Percentiles rank a stretch among this genome's conserved stretches.
phyloP scores from a whole-genome alignment of 495 filamentous ascomycete species.

The Monascus purpureus region DNA sequence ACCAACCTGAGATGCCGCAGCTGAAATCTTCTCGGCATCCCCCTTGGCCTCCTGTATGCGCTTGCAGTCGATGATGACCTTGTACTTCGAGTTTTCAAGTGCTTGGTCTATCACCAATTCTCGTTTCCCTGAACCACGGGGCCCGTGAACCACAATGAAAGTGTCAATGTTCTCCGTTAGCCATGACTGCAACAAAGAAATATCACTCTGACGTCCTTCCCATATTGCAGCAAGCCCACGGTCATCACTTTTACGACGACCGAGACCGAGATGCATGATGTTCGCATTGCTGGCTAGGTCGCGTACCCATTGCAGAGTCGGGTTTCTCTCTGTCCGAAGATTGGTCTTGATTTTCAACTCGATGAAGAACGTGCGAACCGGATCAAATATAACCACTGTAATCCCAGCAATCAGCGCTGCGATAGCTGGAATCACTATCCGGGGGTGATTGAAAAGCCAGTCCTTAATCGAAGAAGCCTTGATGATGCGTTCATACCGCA shows the following conservation, averaged over 20 bases:
- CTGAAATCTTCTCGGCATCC: conserved; percentile 73
- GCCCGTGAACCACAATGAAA: conserved; percentile 89
- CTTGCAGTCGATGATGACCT: conserved; percentile 88
- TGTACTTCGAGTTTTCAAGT: conserved; percentile 60
- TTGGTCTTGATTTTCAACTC: conserved; percentile 69
- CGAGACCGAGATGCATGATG: conserved; percentile 46
- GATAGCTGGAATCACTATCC: conserved; percentile 70
- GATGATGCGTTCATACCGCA: conserved; percentile 67
- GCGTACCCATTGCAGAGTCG: conserved; percentile 65
- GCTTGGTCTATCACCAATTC: conserved; percentile 79
- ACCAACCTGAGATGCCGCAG: conserved; percentile 72
- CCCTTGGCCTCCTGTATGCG: conserved; percentile 84
- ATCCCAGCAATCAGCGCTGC: conserved; percentile 70
- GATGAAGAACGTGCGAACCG: conserved; percentile 83
- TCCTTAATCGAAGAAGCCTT: conserved; percentile 69
- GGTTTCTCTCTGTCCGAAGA: conserved; percentile 57
- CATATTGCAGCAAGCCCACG: conserved; percentile 68
- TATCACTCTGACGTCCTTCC: conserved; percentile 70
- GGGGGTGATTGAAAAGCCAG: conserved; percentile 80
- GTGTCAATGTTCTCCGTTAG: conserved; percentile 76
- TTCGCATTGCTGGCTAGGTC: conserved; percentile 55
- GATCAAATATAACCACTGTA: conserved; percentile 86
- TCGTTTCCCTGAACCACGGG: conserved; percentile 78
- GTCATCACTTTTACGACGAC: conserved; percentile 41
- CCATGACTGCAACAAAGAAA: conserved; percentile 73